Conservation (phyloP, 73 alveolate species). For the Chromera velia region DNA sequence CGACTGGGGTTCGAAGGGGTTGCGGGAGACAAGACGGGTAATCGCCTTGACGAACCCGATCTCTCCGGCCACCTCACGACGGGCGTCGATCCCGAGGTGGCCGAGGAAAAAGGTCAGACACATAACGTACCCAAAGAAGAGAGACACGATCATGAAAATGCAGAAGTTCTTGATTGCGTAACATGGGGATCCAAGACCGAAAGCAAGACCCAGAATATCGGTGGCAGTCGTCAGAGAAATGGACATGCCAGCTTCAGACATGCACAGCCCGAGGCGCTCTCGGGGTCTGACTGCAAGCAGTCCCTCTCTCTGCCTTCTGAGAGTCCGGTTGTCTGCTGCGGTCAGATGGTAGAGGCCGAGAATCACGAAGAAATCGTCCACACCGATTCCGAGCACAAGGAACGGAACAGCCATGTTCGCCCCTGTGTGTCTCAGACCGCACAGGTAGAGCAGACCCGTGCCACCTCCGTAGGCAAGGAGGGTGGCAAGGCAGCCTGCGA, state of each 20-base stretch:
- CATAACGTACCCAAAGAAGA: background rate
- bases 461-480: background rate
- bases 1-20: no score
- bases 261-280: background rate
- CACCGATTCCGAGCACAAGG: background rate
- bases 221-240: background rate
- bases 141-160: background rate
- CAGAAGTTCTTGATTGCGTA: background rate
- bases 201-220: background rate
- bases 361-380: background rate
- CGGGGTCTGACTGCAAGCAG: background rate
- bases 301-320: background rate
- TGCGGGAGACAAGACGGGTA: no score
- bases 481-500: background rate
- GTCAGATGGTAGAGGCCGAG: background rate
- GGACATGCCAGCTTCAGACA: background rate
- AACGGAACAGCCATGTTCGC: background rate
- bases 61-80: background rate
- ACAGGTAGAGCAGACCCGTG: background rate
- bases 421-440: background rate
- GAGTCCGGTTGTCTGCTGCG: background rate
- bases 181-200: background rate
- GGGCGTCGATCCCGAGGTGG: background rate
- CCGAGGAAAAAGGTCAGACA: background rate
- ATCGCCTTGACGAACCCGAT: no score